A percentile compares a stretch with the other conserved stretches of the same genome.
Conservation (phyloP, 2,329 filamentous ascomycete species). For the Alternaria alternata region DNA sequence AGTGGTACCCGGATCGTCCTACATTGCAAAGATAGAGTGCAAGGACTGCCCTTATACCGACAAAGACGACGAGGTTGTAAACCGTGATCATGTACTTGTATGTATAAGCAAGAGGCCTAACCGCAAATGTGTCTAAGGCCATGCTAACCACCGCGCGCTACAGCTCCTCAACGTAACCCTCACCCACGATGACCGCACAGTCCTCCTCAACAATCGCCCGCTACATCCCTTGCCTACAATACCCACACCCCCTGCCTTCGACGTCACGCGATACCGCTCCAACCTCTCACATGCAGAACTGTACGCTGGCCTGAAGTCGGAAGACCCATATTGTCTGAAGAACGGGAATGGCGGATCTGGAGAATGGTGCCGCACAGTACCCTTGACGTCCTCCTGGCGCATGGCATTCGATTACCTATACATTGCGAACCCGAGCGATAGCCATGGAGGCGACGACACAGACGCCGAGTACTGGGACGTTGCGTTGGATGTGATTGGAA, state of each 20-base stretch:
- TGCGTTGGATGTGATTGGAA: conserved; percentile 41
- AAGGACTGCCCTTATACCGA: conserved; percentile 35
- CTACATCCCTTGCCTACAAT: conserved; percentile 41
- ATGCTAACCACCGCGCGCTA: conserved; percentile 4
- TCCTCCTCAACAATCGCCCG: conserved; percentile 36
- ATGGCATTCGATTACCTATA: conserved; percentile 37
- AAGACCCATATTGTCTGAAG: conserved; percentile 23
- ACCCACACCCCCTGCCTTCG: conserved; percentile 33
- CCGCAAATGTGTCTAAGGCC: not conserved
- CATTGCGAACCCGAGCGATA: conserved; percentile 20
- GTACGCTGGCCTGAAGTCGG: conserved; percentile 29
- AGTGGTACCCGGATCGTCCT: conserved; percentile 34
- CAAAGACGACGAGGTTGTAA: conserved; percentile 11
- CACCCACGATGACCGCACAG: conserved; percentile 35
- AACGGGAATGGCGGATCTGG: not conserved
- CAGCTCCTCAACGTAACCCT: conserved; percentile 46
- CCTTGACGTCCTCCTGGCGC: conserved; percentile 8
- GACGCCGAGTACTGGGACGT: conserved; percentile 38
- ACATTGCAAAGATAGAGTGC: conserved; percentile 44
- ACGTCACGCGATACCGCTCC: conserved; percentile 24
- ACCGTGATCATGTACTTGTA: conserved; percentile 38
- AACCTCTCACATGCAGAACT: conserved; percentile 40
- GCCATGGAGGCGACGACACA: conserved; percentile 20
- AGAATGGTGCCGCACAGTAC: conserved; percentile 30
- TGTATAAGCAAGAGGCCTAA: conserved; percentile 10